Base-by-base conservation (phyloP, 331 rosid species). In the Phaseolus coccineus region DNA sequence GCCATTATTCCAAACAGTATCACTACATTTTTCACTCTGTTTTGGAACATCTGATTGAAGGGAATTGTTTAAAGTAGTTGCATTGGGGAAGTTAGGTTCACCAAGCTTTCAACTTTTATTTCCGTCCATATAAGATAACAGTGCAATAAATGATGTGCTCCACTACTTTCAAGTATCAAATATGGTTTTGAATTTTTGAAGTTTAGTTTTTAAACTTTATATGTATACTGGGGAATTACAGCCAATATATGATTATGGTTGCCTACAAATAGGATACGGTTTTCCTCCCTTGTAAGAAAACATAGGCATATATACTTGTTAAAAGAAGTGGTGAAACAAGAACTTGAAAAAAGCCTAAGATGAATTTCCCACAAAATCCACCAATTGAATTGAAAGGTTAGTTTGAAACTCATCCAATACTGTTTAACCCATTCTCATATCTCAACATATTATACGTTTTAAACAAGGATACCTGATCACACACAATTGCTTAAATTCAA, bases 21-120 rank as follows among this genome's bases (percentile, higher is more conserved):
- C 24, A 16, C 69, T 33, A 61, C 2, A 57, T 30, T 28, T 59
- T 59, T 28, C 66, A 59, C 66, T 58, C 39, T 58, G 65, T 28
- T 28, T 2, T 10, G 66, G 68, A 31, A 37, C 8, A 31, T 59
- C 30, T 56, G 62, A 9, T 2, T 13, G 22, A 5, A n/a, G 40
- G 7, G 10, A 19, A 59, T 61, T 71, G 22, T 52, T 33, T 31
- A 70, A 61, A 50, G n/a, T 31, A 70, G 56, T 30, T 70, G 42
- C 42, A 8, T 37, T 5, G 52, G 9, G 63, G 52, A 31, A 55
- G 10, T 9, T 52, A 51, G 76, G 46, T 51, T 71, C 64, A 31
- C 33, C 50, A 19, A 71, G 48, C 35, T 33, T 33, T 52, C 64
- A 46, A 33, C 35, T 48, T 51, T 24, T 31, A 52, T 11, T 71